Conservation (phyloP, 2,329 filamentous ascomycete genomes). For the Penicillium sp. region DNA sequence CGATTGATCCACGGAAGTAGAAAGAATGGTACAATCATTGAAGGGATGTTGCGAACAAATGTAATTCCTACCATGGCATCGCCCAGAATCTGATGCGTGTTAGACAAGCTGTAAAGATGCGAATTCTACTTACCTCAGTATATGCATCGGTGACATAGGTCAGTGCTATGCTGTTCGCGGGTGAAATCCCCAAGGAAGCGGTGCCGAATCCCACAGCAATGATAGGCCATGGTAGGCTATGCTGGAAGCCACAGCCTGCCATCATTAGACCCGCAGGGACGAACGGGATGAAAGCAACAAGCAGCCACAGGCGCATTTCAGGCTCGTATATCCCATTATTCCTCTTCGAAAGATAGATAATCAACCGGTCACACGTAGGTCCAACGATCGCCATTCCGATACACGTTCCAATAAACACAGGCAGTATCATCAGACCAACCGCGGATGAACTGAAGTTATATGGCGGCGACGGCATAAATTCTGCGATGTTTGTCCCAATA, state of each 20-base stretch:
- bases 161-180: conserved; percentile 27
- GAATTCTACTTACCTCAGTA: conserved; percentile 33
- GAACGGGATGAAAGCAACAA: conserved; percentile 30
- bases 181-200: conserved; percentile 26
- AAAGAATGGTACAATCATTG: no score
- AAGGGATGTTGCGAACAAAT: no score
- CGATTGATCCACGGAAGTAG: no score
- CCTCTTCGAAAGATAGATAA: conserved; percentile 39
- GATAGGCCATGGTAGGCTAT: conserved; percentile 25
- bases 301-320: conserved; percentile 48
- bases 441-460: background rate
- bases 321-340: conserved; percentile 50
- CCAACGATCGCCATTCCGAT: conserved; percentile 39
- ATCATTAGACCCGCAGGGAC: conserved; percentile 42
- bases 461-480: background rate
- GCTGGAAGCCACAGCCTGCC: conserved; percentile 42
- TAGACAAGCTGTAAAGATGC: no score
- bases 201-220: conserved; percentile 18
- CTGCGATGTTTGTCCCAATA: background rate
- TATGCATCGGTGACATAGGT: conserved; percentile 37
- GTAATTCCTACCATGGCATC: no score
- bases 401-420: conserved; percentile 36
- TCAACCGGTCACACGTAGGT: conserved; percentile 41
- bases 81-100: no score
- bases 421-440: background rate